Evolutionary conservation across 192 early-diverging fungal species (phyloP).

Genomic region (Dissophora globulifera): DNA sequence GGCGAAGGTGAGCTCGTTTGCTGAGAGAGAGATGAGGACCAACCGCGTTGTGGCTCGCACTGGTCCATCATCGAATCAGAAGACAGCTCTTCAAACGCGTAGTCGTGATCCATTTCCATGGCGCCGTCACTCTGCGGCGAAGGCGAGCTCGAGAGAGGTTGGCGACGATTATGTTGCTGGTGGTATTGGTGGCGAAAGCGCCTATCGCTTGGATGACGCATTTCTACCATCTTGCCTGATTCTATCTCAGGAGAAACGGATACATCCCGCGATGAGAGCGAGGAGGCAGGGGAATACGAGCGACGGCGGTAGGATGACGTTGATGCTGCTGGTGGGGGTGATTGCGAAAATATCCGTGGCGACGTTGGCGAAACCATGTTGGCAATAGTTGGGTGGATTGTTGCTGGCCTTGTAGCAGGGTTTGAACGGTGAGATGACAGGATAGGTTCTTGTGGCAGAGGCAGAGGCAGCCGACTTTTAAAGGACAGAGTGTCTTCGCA

Average conservation of each 20-base stretch:
- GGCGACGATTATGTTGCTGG: not conserved
- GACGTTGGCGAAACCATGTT: constrained; percentile 23
- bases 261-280: constrained; percentile 9
- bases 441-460: no score
- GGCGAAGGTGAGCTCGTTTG: constrained; percentile 42
- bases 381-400: constrained; percentile 28
- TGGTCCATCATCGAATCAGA: constrained; percentile 48
- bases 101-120: constrained; percentile 14
- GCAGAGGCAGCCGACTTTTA: no score
- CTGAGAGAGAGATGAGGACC: constrained; percentile 34
- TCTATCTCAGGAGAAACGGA: constrained; percentile 28
- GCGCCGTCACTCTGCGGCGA: not conserved
- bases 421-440: no score
- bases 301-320: constrained; percentile 1
- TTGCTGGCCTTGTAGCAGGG: not conserved
- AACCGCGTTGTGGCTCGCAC: constrained; percentile 31
- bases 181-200: not conserved
- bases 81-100: constrained; percentile 13
- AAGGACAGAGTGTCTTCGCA: no score
- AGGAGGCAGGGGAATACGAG: constrained; percentile 23
- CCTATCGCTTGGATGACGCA: not conserved
- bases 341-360: no score
- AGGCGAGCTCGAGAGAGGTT: constrained; percentile 1
- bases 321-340: no score
- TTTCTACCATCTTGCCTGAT: not conserved